Percentiles rank a stretch among this genome's conserved stretches.
Evolutionary conservation across 179 eudicot genomes (phyloP).

Genomic region (Pouteria campechiana): DNA sequence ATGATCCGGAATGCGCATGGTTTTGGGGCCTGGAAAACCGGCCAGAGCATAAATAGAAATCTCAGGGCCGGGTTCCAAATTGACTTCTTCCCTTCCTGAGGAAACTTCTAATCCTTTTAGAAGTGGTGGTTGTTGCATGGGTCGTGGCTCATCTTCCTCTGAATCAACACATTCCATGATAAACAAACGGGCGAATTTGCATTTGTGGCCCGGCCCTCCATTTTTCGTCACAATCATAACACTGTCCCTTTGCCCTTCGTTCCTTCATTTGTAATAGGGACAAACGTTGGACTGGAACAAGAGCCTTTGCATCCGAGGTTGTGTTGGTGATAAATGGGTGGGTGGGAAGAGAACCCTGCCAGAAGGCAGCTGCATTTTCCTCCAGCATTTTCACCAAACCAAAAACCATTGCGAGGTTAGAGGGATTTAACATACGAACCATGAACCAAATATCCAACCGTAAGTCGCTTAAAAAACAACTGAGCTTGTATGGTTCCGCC

Average conservation of each 20-base stretch:
- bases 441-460: background rate
- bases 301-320: background rate
- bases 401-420: too few species aligned
- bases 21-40: too few species aligned
- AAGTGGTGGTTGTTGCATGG: too few species aligned
- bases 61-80: too few species aligned
- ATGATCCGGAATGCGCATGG: too few species aligned
- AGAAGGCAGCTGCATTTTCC: background rate
- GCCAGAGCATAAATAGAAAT: too few species aligned
- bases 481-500: background rate
- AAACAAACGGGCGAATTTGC: background rate
- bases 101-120: too few species aligned
- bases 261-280: background rate
- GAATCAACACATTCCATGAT: background rate
- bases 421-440: too few species aligned
- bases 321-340: background rate
- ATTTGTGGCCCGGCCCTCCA: background rate
- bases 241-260: too few species aligned
- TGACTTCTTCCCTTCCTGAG: too few species aligned
- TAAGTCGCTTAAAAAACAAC: background rate
- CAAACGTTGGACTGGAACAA: background rate
- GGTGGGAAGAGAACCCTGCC: background rate
- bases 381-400: too few species aligned
- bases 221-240: background rate
- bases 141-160: background rate